phyloP scores from a whole-genome alignment of 169 alveolate genomes.

The Plasmodium gallinaceum region DNA sequence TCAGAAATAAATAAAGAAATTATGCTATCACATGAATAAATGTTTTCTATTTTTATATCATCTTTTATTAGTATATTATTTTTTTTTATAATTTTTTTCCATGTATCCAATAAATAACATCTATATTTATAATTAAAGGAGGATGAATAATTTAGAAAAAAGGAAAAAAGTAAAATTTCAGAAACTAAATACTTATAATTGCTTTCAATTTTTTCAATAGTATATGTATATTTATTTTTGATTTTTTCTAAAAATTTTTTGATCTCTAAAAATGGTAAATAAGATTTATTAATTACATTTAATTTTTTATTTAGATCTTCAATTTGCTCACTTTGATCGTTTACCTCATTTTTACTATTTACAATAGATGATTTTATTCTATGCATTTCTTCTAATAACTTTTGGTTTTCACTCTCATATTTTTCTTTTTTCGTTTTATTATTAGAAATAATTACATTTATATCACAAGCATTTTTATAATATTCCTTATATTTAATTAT shows the following conservation, averaged over 20 bases:
- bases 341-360: constrained; percentile 29
- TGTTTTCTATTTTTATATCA: constrained; percentile 45
- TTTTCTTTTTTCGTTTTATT: constrained; percentile 49
- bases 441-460: constrained; percentile 16
- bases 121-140: constrained; percentile 65
- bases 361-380: constrained; percentile 22
- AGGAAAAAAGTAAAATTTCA: constrained; percentile 61
- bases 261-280: constrained; percentile 48
- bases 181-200: constrained; percentile 67
- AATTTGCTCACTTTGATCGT: constrained; percentile 18
- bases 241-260: constrained; percentile 51
- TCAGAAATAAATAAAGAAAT: constrained; percentile 63
- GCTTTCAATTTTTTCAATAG: constrained; percentile 47
- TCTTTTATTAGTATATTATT: constrained; percentile 51
- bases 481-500: constrained; percentile 61
- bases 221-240: constrained; percentile 44
- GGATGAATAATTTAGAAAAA: constrained; percentile 60
- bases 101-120: constrained; percentile 29
- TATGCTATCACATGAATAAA: constrained; percentile 63
- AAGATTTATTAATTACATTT: constrained; percentile 46
- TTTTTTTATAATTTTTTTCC: constrained; percentile 67
- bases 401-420: constrained; percentile 49
- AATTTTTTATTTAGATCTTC: constrained; percentile 67
- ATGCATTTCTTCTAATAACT: constrained; percentile 32
- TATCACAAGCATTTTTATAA: constrained; percentile 25